Conservation (phyloP, 169 alveolate genomes). For the Plasmodium billcollinsi region DNA sequence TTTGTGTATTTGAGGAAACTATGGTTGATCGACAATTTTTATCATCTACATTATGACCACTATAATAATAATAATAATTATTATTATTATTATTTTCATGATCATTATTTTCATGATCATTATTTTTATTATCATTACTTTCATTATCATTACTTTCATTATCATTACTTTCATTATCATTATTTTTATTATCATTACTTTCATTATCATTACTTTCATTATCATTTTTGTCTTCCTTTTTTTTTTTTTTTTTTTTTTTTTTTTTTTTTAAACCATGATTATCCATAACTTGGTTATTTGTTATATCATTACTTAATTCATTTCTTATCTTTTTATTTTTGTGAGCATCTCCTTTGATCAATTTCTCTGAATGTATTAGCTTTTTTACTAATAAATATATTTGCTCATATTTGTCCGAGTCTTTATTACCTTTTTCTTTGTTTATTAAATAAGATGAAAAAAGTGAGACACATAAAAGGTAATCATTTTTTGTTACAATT, state of each 20-base stretch:
- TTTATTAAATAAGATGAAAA: background rate
- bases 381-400: background rate
- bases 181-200: too few species aligned
- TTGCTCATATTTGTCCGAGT: background rate
- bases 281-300: background rate
- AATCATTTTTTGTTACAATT: conserved; percentile 15
- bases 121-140: too few species aligned
- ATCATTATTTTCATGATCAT: too few species aligned
- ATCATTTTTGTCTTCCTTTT: background rate
- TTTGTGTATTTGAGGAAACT: too few species aligned
- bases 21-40: too few species aligned
- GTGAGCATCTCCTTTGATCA: background rate
- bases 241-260: background rate
- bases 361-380: background rate
- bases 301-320: background rate
- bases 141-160: too few species aligned
- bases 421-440: background rate
- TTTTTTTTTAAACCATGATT: background rate
- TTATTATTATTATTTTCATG: too few species aligned
- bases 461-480: conserved; percentile 1
- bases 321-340: background rate
- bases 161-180: too few species aligned
- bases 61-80: too few species aligned
- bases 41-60: too few species aligned
- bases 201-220: too few species aligned